Base-by-base conservation (phyloP, 208 protist species). In the Dictyostelium gargantuum region DNA sequence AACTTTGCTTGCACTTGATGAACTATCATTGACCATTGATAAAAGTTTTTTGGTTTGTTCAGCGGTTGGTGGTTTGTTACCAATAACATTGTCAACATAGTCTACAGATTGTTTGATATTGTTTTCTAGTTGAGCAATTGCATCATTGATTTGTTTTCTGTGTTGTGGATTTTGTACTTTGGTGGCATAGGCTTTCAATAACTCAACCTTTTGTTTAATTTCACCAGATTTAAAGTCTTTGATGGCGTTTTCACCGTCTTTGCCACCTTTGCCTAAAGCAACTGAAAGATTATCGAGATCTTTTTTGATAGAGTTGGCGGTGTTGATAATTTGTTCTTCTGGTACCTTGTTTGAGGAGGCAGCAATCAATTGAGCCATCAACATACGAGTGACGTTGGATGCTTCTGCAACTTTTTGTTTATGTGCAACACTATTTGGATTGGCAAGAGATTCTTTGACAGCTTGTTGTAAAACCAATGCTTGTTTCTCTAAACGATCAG, bases 361-460 rank as follows among this genome's bases (percentile, higher is more conserved):
- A 19, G 82, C 82, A 89, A 89, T 89, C 0, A 89, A n/a, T 54
- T 89, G 68, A 40, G 82, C 82, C 82, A 89, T 89, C 6, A 89
- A 35, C 6, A 50, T 52, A 35, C 82, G 15, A 17, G 82, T 79
- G 2, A 8, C 50, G 26, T 29, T 17, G 1, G 82, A 19, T 9
- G 70, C 66, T 58, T 89, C 50, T 23, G 1, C 2, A 26, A 89
- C 46, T 58, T 89, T 89, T 26, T 48, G 68, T 29, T 79, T 75
- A 11, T 73, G 68, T n/a, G 35, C 0, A 3, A 23, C 50, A 54
- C n/a, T 68, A 1, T 50, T 68, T 46, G 82, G 68, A 68, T 89
- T 89, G 11, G 82, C 82, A 3, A 89, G 5, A 10, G 82, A 89
- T 44, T 89, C 82, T 48, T 89, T 89, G 26, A 89, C 72, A 21